phyloP scores from a whole-genome alignment of 2,329 filamentous ascomycete genomes.

The Pseudocercospora pini-densiflorae region DNA sequence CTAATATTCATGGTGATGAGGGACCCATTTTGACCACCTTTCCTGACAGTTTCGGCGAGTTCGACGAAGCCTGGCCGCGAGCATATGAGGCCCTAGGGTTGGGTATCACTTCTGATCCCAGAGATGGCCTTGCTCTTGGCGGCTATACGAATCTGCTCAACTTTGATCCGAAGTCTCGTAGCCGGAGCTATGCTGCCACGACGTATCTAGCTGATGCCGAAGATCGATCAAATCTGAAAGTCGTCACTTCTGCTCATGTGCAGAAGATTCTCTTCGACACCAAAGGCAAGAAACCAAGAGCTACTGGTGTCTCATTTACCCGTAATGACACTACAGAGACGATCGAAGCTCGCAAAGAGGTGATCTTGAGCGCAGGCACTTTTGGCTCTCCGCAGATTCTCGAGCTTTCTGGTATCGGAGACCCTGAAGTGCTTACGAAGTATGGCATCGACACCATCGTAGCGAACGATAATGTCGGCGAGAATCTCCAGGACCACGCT shows the following conservation, averaged over 20 bases:
- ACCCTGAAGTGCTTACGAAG: background rate
- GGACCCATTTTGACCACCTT: conserved; percentile 43
- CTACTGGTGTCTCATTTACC: conserved; percentile 1
- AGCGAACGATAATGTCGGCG: background rate
- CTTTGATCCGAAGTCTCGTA: conserved; percentile 20
- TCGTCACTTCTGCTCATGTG: conserved; percentile 42
- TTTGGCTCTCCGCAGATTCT: conserved; percentile 61
- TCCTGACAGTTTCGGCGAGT: conserved; percentile 38
- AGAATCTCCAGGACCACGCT: conserved; percentile 17
- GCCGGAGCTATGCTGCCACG: conserved; percentile 39
- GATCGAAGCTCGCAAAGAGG: background rate
- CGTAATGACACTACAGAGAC: background rate
- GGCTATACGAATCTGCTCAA: conserved; percentile 34
- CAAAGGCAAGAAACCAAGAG: background rate
- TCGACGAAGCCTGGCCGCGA: conserved; percentile 32
- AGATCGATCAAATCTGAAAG: conserved; percentile 33
- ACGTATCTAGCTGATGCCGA: conserved; percentile 37
- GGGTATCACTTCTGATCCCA: conserved; percentile 35
- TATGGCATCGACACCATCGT: background rate
- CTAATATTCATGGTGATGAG: conserved; percentile 36
- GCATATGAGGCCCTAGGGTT: conserved; percentile 30
- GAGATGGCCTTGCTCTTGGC: conserved; percentile 39
- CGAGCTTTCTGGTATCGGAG: conserved; percentile 66
- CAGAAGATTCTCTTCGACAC: conserved; percentile 12
- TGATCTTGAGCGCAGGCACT: conserved; percentile 61